Percentiles rank a stretch among this genome's conserved stretches.
Conservation (phyloP, 306 rosid species). For the Trifolium fragiferum region DNA sequence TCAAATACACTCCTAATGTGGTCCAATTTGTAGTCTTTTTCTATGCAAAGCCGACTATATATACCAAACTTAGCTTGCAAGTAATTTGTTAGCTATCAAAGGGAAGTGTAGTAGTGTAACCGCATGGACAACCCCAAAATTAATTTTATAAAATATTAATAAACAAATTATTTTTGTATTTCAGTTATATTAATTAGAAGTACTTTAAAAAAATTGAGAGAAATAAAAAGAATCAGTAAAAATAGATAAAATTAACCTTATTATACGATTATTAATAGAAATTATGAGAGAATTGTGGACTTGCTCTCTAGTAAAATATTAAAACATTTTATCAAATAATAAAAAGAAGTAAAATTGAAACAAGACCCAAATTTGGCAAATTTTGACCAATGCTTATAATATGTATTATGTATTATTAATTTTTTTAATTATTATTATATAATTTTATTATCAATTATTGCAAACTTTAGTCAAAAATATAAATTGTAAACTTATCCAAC, state of each 20-base stretch:
- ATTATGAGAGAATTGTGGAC: not conserved
- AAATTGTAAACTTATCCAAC: constrained; percentile 19
- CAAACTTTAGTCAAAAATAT: not conserved
- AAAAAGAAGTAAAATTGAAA: not conserved
- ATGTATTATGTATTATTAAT: too few relatives aligned
- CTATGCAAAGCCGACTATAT: not conserved
- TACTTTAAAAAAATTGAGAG: too few relatives aligned
- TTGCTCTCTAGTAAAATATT: not conserved
- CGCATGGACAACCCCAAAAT: not conserved
- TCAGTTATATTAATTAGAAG: too few relatives aligned
- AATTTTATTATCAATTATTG: not conserved
- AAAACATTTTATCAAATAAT: too few relatives aligned
- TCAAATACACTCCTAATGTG: not conserved
- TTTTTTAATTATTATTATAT: not conserved
- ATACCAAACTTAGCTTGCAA: constrained; percentile 26
- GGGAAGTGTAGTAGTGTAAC: not conserved
- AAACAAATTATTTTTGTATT: not conserved
- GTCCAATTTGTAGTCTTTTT: not conserved
- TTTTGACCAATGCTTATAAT: not conserved
- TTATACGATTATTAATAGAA: not conserved
- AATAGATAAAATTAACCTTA: not conserved
- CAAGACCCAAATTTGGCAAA: not conserved
- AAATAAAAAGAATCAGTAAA: not conserved
- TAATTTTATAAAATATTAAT: not conserved
- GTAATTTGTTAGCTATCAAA: constrained; percentile 16